Base-by-base conservation (phyloP, 1,284 basidiomycete genomes). In the Gastroboletus turbinatus region DNA sequence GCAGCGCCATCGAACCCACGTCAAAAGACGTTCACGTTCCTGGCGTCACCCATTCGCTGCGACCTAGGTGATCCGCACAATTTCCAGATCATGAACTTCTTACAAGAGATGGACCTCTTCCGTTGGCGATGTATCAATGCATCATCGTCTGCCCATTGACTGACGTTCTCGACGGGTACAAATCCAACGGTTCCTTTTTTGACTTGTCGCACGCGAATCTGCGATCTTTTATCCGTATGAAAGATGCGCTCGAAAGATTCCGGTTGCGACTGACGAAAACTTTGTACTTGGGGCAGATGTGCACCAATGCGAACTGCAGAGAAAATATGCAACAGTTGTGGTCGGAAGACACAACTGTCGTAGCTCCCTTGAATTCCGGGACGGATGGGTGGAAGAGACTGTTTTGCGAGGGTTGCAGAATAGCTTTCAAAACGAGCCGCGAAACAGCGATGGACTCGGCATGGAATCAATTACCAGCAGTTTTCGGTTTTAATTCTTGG, bases 31-130 rank as follows among this genome's bases (percentile, higher is more conserved):
- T 25, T n/a, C 25, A 5, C 4, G 0, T 27, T 27, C 42, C 23
- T 27, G 3, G 17, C 5, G 16, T 9, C 14, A 9, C 25, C 14
- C 25, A 0, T 9, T 11, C 2, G 4, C 42, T 6, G 9, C 19
- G 5, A 33, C 1, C 19, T 50, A 10, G 5, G 29, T 2, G 59
- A 66, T 14, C 61, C 56, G 2, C 27, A 51, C 42, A 50, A 55
- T 30, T 56, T 68, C 36, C 60, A 55, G 29, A 21, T 58, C 14
- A 57, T 63, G 52, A 65, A 60, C 16, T 48, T 65, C 5, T 29
- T 63, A 21, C 38, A 53, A 16, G 61, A 57, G 25, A 40, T 39
- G 45, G 49, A 36, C 46, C 52, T 30, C 62, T 65, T 7, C 61
- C 56, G 5, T 5, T 56, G 5, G 47, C 58, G 5, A 58, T 58